Evolutionary conservation across 2,329 filamentous ascomycete genomes (phyloP), one percentile per base, ranked within the genome.

Genomic region (Trichoderma sp.): DNA sequence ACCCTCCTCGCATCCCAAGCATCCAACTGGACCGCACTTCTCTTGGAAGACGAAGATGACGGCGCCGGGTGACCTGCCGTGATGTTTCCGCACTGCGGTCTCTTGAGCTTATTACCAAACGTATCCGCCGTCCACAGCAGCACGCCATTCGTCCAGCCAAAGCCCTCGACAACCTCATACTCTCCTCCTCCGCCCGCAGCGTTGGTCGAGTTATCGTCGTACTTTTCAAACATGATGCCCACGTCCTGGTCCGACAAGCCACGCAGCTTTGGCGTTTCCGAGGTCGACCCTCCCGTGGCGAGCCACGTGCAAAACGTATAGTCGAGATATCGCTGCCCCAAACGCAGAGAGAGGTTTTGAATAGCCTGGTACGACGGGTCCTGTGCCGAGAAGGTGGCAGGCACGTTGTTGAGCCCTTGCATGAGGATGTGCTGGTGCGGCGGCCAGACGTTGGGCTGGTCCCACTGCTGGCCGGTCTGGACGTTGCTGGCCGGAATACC

Each of bases 221-320:
- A 91, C 81, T 91, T 91, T 77, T 91, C 89, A 75, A 91, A 91
- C 82, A 91, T 91, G 75, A 86, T 87, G 26, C 89, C 89, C 8
- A 78, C 78, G 24, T 82, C 79, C 7, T 80, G 73, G 1, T 80
- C 73, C 0, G 77, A 74, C 0, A 86, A 76, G 1, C 85, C 85
- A 18, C 77, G 76, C 66, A 89, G 80, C 75, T 82, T 84, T 34
- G 84, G 85, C 52, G 81, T 83, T 71, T 81, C 78, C 13, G 81
- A 80, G 0, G 88, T 90, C 2, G 84, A 83, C 4, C 89, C 89
- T 26, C 89, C 89, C 0, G 89, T 91, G 6, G 87, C 86, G 69
- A 85, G 87, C 89, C 89, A 91, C 0, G 89, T 91, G 80, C 89
- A 91, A 75, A 90, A 91, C 0, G 89, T 83, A 21, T 86, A 89